These are phyloP conservation scores for Diaporthe velutina DNA, from an alignment of 2,329 filamentous ascomycete genomes.

Conservation along the genomic window DNA sequence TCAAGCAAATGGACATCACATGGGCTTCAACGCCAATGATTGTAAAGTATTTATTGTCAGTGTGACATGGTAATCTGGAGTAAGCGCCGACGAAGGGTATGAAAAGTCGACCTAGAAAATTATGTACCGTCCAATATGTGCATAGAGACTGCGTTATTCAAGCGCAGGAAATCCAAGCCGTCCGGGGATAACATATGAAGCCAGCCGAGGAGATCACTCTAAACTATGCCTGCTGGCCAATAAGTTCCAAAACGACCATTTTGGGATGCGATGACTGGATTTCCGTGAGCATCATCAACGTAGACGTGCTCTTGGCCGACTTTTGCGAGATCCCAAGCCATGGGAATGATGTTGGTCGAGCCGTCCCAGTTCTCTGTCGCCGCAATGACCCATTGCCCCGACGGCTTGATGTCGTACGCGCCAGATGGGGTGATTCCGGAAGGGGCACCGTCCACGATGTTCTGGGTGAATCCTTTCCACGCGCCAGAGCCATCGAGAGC, in stretches of 20 bases:
- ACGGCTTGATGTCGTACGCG: slow-evolving; percentile 40
- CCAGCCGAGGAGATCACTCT: background rate
- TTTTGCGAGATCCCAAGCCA: slow-evolving; percentile 43
- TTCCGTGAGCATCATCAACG: slow-evolving; percentile 45
- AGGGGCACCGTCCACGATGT: slow-evolving; percentile 44
- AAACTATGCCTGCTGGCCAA: slow-evolving; percentile 37
- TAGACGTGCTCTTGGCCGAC: slow-evolving; percentile 44
- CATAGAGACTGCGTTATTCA: background rate
- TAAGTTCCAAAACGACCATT: slow-evolving; percentile 40
- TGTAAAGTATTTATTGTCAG: background rate
- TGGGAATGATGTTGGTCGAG: slow-evolving; percentile 41
- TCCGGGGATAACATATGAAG: background rate
- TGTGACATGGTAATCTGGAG: background rate
- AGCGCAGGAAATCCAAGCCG: background rate
- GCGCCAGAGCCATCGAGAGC: slow-evolving; percentile 42
- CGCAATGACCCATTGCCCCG: slow-evolving; percentile 44
- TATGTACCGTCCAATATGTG: background rate
- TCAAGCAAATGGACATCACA: too few species aligned
- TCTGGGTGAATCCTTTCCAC: slow-evolving; percentile 45
- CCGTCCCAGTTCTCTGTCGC: slow-evolving; percentile 43
- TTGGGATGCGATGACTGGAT: slow-evolving; percentile 44
- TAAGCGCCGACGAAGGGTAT: background rate
- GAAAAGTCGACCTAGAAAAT: background rate
- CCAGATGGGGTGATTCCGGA: slow-evolving; percentile 8
- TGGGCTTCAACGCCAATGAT: background rate